These are phyloP conservation scores for Tanacetum coccineum DNA, from an alignment of 129 eudicot genomes.

Conservation along the genomic window DNA sequence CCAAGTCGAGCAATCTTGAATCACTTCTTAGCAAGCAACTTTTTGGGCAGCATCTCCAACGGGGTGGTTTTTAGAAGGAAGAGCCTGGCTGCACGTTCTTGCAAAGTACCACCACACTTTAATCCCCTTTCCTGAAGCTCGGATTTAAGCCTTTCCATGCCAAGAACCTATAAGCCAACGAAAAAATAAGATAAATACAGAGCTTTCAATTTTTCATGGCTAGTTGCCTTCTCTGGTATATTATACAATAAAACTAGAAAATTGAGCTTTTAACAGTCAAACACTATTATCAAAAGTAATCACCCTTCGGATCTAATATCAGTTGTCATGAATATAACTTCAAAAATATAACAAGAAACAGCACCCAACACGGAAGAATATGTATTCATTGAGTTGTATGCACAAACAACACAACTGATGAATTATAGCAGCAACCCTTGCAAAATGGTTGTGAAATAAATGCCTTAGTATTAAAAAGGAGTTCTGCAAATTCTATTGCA, in stretches of 20 bases:
- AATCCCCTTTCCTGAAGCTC: slow-evolving; percentile 87
- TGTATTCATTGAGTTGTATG: not conserved
- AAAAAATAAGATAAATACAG: not conserved
- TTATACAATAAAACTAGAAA: slow-evolving; percentile 2
- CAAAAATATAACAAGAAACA: not conserved
- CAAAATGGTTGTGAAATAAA: not conserved
- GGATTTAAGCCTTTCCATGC: slow-evolving; percentile 76
- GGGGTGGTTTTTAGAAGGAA: slow-evolving; percentile 86
- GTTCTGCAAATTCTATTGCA: not conserved
- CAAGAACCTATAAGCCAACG: slow-evolving; percentile 51
- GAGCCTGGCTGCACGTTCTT: slow-evolving; percentile 95
- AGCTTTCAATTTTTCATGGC: not conserved
- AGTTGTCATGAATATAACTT: slow-evolving; percentile 3
- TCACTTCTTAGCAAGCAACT: slow-evolving; percentile 85
- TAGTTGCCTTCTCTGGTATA: not conserved
- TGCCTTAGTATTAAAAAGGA: not conserved
- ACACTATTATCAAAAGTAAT: not conserved
- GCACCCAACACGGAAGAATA: not conserved
- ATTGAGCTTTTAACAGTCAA: not conserved
- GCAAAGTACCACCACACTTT: slow-evolving; percentile 93
- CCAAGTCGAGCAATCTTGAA: slow-evolving; percentile 12
- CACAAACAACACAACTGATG: not conserved
- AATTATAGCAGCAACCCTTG: not conserved
- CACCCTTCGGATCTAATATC: not conserved
- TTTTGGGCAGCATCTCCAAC: slow-evolving; percentile 82